Evolutionary conservation across 2,329 filamentous ascomycete species (phyloP), one percentile per base, ranked within the genome.

Genomic region (Zalaria sp.): DNA sequence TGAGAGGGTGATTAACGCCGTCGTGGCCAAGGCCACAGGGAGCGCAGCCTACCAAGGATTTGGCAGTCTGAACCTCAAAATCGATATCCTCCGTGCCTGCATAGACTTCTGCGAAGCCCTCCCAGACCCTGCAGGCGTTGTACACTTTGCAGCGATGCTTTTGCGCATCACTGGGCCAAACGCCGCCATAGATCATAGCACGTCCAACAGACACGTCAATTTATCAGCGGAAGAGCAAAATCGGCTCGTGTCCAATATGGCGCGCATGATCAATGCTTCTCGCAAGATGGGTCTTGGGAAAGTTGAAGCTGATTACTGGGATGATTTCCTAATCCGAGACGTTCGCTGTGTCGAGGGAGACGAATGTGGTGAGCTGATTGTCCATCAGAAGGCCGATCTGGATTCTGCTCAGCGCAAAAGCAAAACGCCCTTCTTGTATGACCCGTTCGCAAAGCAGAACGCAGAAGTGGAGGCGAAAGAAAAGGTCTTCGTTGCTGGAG

Each of bases 41-140:
- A 41, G 34, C 4, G 46, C 46, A 5, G 25, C 38, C 5, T 41
- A 44, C 4, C 46, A 52, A 35, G 43, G 61, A 34, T 93, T 87
- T 57, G 91, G 91, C 3, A 85, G 88, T 53, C 66, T 77, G 7
- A 73, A 75, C 44, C 66, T 94, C 50, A 96, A 96, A 60, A 71
- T 93, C 41, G 85, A 93, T 56, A 78, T 96, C 40, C 67, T 96
- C 7, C 77, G 84, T 49, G 80, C 83, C n/a, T 93, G 89, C 54
- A 86, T 94, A 53, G 87, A 87, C 58, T 83, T 96, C 46, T 93
- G 84, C 41, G 91, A 98, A 64, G 89, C 91, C 1, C 67, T 96
- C 41, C 88, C 89, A 1, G 88, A 96, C 58, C 91, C 94, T 52
- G 73, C 81, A 38, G 89, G 89, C 4, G 85, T 95, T n/a, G 66